Base-by-base conservation (phyloP, 2,329 filamentous ascomycete genomes). In the Claviceps humidiphila region DNA sequence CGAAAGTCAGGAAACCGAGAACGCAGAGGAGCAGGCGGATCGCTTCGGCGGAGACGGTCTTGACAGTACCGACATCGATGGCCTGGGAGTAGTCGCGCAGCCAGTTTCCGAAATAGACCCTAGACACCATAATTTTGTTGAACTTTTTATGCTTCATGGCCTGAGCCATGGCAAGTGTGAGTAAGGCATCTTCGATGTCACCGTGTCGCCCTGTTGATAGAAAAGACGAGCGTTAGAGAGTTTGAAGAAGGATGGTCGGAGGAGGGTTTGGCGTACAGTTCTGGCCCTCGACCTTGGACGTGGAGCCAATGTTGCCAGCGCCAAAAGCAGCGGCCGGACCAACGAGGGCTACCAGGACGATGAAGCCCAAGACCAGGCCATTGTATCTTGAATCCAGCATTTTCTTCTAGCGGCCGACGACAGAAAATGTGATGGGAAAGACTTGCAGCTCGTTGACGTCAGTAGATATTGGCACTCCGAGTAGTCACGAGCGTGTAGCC, bases 91-190 rank as follows among this genome's bases (percentile, higher is more conserved):
- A 96, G 69, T 96, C 90, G 54, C 78, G 81, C 38, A 95, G 80
- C 90, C 90, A 95, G 73, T 95, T 96, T 58, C 90, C 90, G 72
- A 96, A 96, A 73, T 96, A 96, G 57, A 94, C 87, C 55, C 89
- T 81, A 57, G 90, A 87, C 56, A 95, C 86, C 64, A 84, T 85
- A 63, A 95, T 80, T 72, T 93, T 93, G 73, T 79, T 81, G 70
- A 95, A 95, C 63, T 90, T 94, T 74, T 90, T 89, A 59, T 74
- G 72, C 58, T 72, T 73, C 55, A 74, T 67, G 59, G 71, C 72
- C 47, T 66, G 70, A 50, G 75, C 75, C 69, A 77, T 75, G 47
- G 82, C 70, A 30, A 95, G 74, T 55, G 79, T 82, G 54, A 95
- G 80, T 52, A 95, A 81, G 38, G 85, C 84, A 73, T 96, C 90